Evolutionary conservation across 2,329 filamentous ascomycete genomes (phyloP), one percentile per base, ranked within the genome.

Genomic region (Aspergillus oerlinghausenensis): DNA sequence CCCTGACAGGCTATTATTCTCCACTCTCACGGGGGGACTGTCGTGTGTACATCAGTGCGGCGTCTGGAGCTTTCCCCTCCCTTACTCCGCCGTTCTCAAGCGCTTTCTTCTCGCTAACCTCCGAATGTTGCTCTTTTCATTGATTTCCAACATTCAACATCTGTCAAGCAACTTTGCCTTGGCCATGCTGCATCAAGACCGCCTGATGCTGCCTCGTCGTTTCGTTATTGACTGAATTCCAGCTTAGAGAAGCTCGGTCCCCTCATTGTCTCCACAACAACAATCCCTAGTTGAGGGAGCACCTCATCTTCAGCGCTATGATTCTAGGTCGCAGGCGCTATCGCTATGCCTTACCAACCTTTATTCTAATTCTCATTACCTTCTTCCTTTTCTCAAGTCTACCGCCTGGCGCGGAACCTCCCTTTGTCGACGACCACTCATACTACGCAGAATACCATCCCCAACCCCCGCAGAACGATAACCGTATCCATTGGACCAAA

Each of bases 401-500:
- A 43, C 66, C 65, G 53, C 62, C 64, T 29, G 57, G 59, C 49
- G 51, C 59, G 57, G 54, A 59, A 45, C n/a, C 56, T 55, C 51
- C 57, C 43, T 49, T 62, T 47, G 51, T 57, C 56, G 47, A 61
- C 29, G 7, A 62, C 52, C 25, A 58, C 57, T 26, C 51, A 56
- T 59, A 58, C 26, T 54, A 58, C 57, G 28, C 51, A 56, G 60
- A 58, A 25, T 54, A 38, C 28, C 43, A 9, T 45, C n/a, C 54
- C 48, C 50, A 52, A 40, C 50, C 57, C 47, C 3, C 55, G 50
- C 43, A 54, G 53, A 54, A 52, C 29, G 56, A 59, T n/a, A 42
- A 52, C 28, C 52, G 51, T 11, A 65, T 71, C 28, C 88, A 92
- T 66, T 96, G 92, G 90, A 76, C 76, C 42, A 89, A 88, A 70